Base-by-base conservation (phyloP, 805 yeast genomes). In the Kodamaea leandrae region DNA sequence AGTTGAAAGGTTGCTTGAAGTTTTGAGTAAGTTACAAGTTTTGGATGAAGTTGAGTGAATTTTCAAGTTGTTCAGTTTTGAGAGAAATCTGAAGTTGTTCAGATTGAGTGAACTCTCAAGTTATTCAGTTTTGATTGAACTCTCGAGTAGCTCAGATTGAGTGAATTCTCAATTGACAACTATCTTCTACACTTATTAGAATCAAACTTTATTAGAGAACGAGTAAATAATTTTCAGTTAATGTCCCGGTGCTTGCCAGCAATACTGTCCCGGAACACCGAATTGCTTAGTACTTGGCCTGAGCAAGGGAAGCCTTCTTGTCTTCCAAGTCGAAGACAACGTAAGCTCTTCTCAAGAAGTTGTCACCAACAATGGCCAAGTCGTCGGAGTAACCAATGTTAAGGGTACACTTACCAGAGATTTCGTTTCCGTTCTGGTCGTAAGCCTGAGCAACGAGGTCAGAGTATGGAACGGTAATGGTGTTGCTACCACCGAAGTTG, bases 321-420 rank as follows among this genome's bases (percentile, higher is more conserved):
- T 53, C 51, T 24, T 57, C 61, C 38, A 58, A 49, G 41, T 60
- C 49, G 41, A 53, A 60, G 15, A 58, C 61, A 5, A 53, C 36
- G 47, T 60, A 60, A 16, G 58, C 58, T 16, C 41, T 45, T 32
- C 60, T 52, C 39, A 60, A 54, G 47, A 60, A 58, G 52, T 57
- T 57, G 44, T 56, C 63, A 13, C 64, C 64, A 42, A 58, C 47
- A 25, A 54, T 47, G 6, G 23, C 25, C 17, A 25, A 23, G 15
- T 28, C 18, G 21, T 14, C 34, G n/a, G 39, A 19, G 13, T 27
- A 13, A 2, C 28, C 34, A 18, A 38, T 13, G 23, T 32, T 20
- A 13, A 38, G 21, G 4, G 24, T 12, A 21, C 41, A 38, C 15
- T 14, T 10, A 16, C 21, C 21, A 1, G 21, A n/a, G 17, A 38